These are phyloP conservation scores for Colletotrichum limetticola DNA, from an alignment of 2,329 filamentous ascomycete genomes.

Conservation along the genomic window DNA sequence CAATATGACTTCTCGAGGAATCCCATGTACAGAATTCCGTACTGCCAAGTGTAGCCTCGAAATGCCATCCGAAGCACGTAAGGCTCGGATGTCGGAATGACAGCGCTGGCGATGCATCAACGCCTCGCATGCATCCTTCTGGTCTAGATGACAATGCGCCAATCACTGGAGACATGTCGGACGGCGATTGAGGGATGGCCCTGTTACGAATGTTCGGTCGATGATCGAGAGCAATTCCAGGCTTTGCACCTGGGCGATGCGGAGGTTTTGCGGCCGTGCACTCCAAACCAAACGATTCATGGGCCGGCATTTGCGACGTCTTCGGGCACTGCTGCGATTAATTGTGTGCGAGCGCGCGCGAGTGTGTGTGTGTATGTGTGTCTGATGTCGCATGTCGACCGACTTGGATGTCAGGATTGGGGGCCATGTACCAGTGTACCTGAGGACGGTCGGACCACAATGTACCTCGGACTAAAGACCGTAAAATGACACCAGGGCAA, in stretches of 20 bases:
- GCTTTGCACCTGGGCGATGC: neutral
- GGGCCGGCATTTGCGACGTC: constrained; percentile 9
- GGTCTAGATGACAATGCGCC: neutral
- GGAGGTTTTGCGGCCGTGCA: constrained; percentile 18
- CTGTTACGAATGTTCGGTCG: neutral
- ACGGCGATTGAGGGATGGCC: neutral
- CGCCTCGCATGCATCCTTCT: neutral
- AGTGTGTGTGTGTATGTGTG: constrained; percentile 20
- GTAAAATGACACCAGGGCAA: constrained; percentile 6
- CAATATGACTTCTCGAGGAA: neutral
- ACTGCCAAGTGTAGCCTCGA: neutral
- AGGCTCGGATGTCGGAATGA: neutral
- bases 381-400: constrained; percentile 34
- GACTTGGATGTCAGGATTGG: constrained; percentile 12
- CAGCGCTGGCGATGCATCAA: neutral
- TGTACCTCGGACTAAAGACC: constrained; percentile 11
- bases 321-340: neutral
- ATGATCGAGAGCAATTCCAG: neutral
- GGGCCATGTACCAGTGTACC: constrained; percentile 14
- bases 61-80: neutral
- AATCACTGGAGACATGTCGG: constrained; percentile 13
- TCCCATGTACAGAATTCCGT: neutral
- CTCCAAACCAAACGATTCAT: constrained; percentile 25
- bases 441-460: neutral
- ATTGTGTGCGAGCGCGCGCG: neutral